Evolutionary conservation across 192 early-diverging fungal genomes (phyloP), one percentile per base, ranked within the genome.

Genomic region (Lobosporangium transversale): DNA sequence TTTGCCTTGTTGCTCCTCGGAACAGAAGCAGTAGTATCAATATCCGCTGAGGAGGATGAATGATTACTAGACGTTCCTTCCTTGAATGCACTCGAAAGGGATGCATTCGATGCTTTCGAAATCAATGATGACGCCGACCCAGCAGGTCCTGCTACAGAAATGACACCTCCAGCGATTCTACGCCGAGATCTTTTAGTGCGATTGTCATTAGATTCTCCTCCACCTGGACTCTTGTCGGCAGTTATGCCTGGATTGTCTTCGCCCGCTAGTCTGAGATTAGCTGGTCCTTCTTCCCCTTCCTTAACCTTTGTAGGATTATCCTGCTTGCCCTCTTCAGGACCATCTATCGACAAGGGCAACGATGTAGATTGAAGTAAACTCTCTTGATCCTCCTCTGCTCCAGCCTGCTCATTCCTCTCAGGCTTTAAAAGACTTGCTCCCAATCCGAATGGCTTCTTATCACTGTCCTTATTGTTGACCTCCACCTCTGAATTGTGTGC

Each of bases 101-200:
- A 76, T 21, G 63, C 29, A 0, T 43, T 58, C 0, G 73, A 76
- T 9, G 26, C 29, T 40, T 56, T 76, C 1, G 73, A 36, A 3
- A 36, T 20, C 18, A 76, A 31, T 7, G 53, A 40, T 40, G 37
- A 40, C 37, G 14, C 14, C 8, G 37, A 57, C 45, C 52, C 66
- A 8, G 58, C n/a, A 0, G 62, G 21, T 0, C 9, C 37, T 11
- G 61, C 43, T n/a, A 75, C 50, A 0, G 58, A 62, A 21, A 76
- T 67, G 24, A 76, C 58, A 0, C 64, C 73, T 27, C 64, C 73
- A 43, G 73, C 73, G 23, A 67, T 67, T 45, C 63, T 43, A 18
- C 73, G 37, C 21, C 73, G 42, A 24, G 62, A 65, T 52, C 64
- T 49, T 8, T 26, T 55, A 9, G 56, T 18, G 10, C 53, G 24